phyloP scores from a whole-genome alignment of 306 rosid species.

The Vachellia pachyceras region DNA sequence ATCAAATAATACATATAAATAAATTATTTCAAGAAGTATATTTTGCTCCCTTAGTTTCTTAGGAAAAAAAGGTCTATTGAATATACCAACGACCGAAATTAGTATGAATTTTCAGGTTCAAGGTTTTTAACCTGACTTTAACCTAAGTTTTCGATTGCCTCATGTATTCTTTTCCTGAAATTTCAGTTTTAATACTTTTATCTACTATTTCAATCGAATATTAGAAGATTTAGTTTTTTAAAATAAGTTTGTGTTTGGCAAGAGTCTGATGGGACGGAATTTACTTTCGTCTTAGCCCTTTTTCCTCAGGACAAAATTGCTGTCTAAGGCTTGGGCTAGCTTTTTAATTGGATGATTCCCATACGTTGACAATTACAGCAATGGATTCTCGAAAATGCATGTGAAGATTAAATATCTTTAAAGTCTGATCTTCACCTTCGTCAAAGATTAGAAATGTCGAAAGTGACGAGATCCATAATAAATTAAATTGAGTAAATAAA shows the following conservation, averaged over 20 bases:
- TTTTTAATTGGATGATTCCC: no score
- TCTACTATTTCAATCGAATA: neutral
- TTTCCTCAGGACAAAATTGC: neutral
- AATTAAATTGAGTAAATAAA: no score
- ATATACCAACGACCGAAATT: no score
- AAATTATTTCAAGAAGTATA: no score
- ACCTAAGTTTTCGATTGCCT: neutral
- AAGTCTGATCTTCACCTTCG: neutral
- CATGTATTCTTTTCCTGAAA: neutral
- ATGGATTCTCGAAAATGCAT: neutral
- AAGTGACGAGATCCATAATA: neutral
- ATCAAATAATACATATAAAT: no score
- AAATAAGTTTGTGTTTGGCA: neutral
- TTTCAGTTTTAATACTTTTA: neutral
- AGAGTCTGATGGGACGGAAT: neutral
- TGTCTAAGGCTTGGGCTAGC: no score
- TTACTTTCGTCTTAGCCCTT: neutral
- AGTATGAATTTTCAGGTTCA: no score
- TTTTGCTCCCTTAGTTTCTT: no score
- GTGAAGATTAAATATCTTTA: neutral
- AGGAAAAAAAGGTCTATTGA: no score
- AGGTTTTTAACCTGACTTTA: neutral
- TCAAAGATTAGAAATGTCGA: neutral
- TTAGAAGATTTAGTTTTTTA: no score
- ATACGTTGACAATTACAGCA: conserved; percentile 1